Percentiles rank a stretch among this genome's conserved stretches.
Evolutionary conservation across 2,329 filamentous ascomycete genomes (phyloP).

Genomic region (Colletotrichum lini): DNA sequence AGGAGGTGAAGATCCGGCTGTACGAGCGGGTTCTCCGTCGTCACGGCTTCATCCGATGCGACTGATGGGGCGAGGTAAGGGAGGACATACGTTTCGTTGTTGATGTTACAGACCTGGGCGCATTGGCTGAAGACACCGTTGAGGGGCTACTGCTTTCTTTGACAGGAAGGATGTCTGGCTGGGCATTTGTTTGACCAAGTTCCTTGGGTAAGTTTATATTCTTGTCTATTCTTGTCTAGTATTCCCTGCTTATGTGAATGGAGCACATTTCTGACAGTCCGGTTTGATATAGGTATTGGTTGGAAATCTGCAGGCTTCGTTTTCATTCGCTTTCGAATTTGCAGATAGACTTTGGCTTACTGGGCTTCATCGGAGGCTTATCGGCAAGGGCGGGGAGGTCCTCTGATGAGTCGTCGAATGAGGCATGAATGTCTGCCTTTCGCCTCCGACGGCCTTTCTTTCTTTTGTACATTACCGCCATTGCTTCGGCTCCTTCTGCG

Average conservation of each 20-base stretch:
- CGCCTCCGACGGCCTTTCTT: background rate
- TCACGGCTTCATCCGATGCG: slow-evolving; percentile 40
- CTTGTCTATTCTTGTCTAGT: no score
- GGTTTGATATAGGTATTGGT: slow-evolving; percentile 19
- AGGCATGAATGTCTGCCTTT: slow-evolving; percentile 18
- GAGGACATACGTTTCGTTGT: slow-evolving; percentile 7
- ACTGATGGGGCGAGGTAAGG: slow-evolving; percentile 14
- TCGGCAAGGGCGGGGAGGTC: slow-evolving; percentile 15
- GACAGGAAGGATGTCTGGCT: slow-evolving; percentile 23
- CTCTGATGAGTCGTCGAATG: background rate
- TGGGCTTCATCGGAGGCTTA: slow-evolving; percentile 26
- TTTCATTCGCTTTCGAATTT: slow-evolving; percentile 11
- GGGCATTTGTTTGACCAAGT: slow-evolving; percentile 2
- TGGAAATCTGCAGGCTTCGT: slow-evolving; percentile 24
- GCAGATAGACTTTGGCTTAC: slow-evolving; percentile 27
- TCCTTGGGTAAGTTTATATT: slow-evolving; percentile 3
- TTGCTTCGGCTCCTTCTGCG: background rate
- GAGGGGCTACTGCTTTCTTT: slow-evolving; percentile 22
- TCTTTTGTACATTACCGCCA: slow-evolving; percentile 4
- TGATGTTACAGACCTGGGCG: background rate
- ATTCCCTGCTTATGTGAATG: background rate
- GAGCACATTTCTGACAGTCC: slow-evolving; percentile 17
- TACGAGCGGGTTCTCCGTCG: slow-evolving; percentile 46
- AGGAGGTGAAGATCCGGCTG: slow-evolving; percentile 40
- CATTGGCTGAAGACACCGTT: background rate